phyloP scores from a whole-genome alignment of 148 eudicot species.

The Selenicereus undatus region DNA sequence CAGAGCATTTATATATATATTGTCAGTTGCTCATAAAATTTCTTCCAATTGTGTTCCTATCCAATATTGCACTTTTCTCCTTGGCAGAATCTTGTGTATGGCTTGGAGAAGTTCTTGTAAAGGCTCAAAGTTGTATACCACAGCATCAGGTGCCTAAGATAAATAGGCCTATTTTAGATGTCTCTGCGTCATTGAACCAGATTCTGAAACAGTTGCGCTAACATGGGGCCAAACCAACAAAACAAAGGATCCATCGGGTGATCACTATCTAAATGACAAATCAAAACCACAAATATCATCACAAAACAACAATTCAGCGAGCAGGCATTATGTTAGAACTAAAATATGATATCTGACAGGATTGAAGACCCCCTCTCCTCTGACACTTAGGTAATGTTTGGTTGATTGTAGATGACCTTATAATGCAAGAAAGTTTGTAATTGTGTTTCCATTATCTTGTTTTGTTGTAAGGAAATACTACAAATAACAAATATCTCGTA shows the following conservation, averaged over 20 bases:
- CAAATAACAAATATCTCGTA: too few relatives aligned
- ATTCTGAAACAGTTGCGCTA: conserved; percentile 9
- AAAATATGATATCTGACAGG: neutral
- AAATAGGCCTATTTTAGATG: conserved; percentile 1
- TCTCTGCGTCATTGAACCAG: conserved; percentile 1
- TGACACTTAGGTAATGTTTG: neutral
- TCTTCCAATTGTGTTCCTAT: neutral
- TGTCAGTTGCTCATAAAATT: neutral
- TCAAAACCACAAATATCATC: neutral
- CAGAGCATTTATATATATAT: neutral
- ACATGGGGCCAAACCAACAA: neutral
- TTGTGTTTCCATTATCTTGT: too few relatives aligned
- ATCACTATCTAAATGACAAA: neutral
- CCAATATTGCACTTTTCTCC: neutral
- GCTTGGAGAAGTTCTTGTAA: conserved; percentile 85
- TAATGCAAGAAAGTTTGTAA: too few relatives aligned
- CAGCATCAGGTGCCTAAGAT: neutral
- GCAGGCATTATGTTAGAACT: neutral
- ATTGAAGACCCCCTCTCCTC: neutral
- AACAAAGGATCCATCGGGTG: conserved; percentile 1
- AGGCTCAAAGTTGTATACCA: conserved; percentile 15
- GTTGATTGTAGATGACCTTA: too few relatives aligned
- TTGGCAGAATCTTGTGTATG: conserved; percentile 79
- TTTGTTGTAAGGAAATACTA: too few relatives aligned
- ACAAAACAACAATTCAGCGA: neutral